Conservation (phyloP, 192 early-diverging fungal species). For the Pecoramyces ruminantium region DNA sequence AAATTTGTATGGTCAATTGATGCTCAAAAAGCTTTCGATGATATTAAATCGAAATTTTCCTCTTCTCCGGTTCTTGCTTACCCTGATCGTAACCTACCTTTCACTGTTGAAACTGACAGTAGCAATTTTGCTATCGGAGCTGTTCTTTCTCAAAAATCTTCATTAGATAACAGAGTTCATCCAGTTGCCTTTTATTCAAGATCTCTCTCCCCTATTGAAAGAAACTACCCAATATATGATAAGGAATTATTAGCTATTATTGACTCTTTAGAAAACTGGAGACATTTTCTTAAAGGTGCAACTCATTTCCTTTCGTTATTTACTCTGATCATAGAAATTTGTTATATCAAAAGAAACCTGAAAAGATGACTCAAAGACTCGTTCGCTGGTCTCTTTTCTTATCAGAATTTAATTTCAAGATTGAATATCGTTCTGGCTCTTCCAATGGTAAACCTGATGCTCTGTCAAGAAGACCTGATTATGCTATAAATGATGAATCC, state of each 20-base stretch:
- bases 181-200: slow-evolving; percentile 7
- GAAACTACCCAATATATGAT: slow-evolving; percentile 16
- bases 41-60: slow-evolving; percentile 9
- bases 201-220: slow-evolving; percentile 3
- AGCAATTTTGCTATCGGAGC: slow-evolving; percentile 12
- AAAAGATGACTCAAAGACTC: slow-evolving; percentile 11
- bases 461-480: slow-evolving; percentile 2
- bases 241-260: slow-evolving; percentile 23
- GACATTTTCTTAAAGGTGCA: slow-evolving; percentile 11
- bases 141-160: slow-evolving; percentile 9
- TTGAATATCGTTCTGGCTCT: slow-evolving; percentile 9
- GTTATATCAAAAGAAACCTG: slow-evolving; percentile 11
- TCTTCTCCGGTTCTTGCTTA: slow-evolving; percentile 11
- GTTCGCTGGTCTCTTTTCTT: slow-evolving; percentile 9
- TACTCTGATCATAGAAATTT: slow-evolving; percentile 22
- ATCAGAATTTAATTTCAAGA: slow-evolving; percentile 7
- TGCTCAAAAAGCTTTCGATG: slow-evolving; percentile 8
- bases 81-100: slow-evolving; percentile 9
- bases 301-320: slow-evolving; percentile 5
- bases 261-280: slow-evolving; percentile 16
- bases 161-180: not conserved
- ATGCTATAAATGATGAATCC: no score
- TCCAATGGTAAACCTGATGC: slow-evolving; percentile 14
- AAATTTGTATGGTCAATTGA: not conserved
- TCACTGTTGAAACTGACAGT: slow-evolving; percentile 16